Percentiles rank a stretch among this genome's conserved stretches.
Evolutionary conservation across 306 rosid species (phyloP).

Genomic region (cucumber (Cucumis sativus)): DNA sequence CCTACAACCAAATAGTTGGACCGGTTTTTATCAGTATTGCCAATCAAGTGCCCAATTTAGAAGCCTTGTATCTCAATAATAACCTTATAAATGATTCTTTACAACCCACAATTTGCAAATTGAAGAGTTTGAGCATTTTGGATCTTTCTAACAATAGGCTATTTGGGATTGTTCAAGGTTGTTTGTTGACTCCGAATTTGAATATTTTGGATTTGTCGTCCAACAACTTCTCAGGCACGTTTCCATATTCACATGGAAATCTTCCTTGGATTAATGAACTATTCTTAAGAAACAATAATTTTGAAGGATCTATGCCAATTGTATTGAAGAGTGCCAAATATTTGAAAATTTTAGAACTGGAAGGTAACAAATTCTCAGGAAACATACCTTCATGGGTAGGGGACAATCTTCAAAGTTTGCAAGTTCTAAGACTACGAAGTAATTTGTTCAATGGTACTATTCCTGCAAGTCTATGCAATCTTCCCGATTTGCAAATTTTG

Average conservation of each 20-base stretch:
- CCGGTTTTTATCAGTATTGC: too few species aligned
- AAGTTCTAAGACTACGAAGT: neutral
- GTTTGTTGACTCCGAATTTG: neutral
- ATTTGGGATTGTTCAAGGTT: neutral
- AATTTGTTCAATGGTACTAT: constrained; percentile 3
- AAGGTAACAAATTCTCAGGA: neutral
- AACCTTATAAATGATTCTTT: neutral
- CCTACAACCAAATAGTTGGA: too few species aligned
- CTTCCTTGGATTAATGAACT: neutral
- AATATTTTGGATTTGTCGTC: neutral
- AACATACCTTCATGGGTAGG: neutral
- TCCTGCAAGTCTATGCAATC: neutral
- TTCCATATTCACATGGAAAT: neutral
- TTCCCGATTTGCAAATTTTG: neutral
- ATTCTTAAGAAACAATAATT: neutral
- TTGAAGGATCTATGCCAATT: neutral
- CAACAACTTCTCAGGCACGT: constrained; percentile 1
- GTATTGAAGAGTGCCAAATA: neutral
- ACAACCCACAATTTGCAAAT: neutral
- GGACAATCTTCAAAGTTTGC: neutral
- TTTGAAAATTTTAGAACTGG: neutral
- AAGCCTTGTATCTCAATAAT: neutral
- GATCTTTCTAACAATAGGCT: neutral
- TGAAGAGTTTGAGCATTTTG: accelerated
- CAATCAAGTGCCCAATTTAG: neutral